Conservation (phyloP, 1,284 basidiomycete species). For the Wallemia ichthyophaga region DNA sequence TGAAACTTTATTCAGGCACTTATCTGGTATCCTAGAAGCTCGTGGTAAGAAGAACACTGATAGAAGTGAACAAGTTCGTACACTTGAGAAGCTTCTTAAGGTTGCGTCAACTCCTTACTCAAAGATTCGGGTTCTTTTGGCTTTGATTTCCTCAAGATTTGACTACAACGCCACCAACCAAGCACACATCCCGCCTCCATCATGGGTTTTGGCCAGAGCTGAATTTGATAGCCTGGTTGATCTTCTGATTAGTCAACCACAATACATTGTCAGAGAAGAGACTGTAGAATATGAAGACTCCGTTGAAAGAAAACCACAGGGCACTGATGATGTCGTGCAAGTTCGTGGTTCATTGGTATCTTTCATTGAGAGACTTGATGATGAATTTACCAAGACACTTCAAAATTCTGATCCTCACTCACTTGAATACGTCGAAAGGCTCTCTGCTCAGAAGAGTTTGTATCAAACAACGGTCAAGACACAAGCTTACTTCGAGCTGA, state of each 20-base stretch:
- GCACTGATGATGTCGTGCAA: slow-evolving; percentile 33
- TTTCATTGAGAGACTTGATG: slow-evolving; percentile 83
- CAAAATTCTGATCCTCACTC: slow-evolving; percentile 98
- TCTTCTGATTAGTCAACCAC: slow-evolving; percentile 35
- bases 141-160: slow-evolving; percentile 77
- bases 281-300: slow-evolving; percentile 78
- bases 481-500: slow-evolving; percentile 67
- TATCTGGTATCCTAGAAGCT: slow-evolving; percentile 72
- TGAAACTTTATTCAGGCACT: slow-evolving; percentile 74
- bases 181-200: slow-evolving; percentile 64
- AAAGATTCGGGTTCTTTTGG: slow-evolving; percentile 72
- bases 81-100: slow-evolving; percentile 60
- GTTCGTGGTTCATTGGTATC: slow-evolving; percentile 77
- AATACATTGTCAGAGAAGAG: slow-evolving; percentile 53
- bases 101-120: slow-evolving; percentile 59
- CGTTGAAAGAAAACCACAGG: slow-evolving; percentile 44
- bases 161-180: slow-evolving; percentile 65
- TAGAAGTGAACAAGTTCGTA: slow-evolving; percentile 71
- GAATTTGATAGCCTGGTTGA: slow-evolving; percentile 68
- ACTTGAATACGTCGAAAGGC: slow-evolving; percentile 81
- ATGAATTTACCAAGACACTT: slow-evolving; percentile 90
- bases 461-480: slow-evolving; percentile 79
- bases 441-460: slow-evolving; percentile 79
- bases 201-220: slow-evolving; percentile 60
- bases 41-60: slow-evolving; percentile 98